Conservation (phyloP, 129 eudicot genomes). For the Deinandra increscens region DNA sequence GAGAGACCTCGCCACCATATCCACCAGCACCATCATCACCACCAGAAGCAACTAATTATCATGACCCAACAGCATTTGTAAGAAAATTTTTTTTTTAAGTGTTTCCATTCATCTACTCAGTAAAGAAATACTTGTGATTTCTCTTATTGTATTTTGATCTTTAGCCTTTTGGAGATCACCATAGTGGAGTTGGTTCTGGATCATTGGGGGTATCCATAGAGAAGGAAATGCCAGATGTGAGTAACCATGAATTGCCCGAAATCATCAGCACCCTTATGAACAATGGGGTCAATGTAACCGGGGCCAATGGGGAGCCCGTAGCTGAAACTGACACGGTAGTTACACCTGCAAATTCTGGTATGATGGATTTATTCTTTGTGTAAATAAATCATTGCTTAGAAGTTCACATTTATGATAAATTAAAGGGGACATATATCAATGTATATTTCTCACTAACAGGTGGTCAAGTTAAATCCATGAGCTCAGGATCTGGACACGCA, state of each 20-base stretch:
- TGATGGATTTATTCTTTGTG: neutral
- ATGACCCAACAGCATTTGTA: conserved; percentile 50
- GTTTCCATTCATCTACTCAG: conserved; percentile 1
- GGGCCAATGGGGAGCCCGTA: conserved; percentile 31
- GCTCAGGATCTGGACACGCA: conserved; percentile 62
- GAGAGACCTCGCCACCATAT: conserved; percentile 48
- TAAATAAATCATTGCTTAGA: conserved; percentile 1
- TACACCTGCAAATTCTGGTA: conserved; percentile 76
- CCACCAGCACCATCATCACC: conserved; percentile 75
- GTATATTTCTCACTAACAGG: conserved; percentile 30
- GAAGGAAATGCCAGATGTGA: conserved; percentile 1
- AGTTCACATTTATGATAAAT: neutral
- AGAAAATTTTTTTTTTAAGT: conserved; percentile 21
- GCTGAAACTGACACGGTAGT: conserved; percentile 37
- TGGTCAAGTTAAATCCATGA: conserved; percentile 49
- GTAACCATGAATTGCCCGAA: conserved; percentile 35
- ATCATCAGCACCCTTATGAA: conserved; percentile 37
- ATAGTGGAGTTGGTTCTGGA: conserved; percentile 12
- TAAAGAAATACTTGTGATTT: conserved; percentile 4
- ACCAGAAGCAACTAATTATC: conserved; percentile 40
- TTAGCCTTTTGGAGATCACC: conserved; percentile 5
- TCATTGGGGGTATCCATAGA: conserved; percentile 9
- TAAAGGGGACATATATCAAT: neutral
- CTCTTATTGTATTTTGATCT: conserved; percentile 25
- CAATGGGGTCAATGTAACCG: conserved; percentile 29